Base-by-base conservation (phyloP, 257 asterid species). In the Jaltomata sinuosa region DNA sequence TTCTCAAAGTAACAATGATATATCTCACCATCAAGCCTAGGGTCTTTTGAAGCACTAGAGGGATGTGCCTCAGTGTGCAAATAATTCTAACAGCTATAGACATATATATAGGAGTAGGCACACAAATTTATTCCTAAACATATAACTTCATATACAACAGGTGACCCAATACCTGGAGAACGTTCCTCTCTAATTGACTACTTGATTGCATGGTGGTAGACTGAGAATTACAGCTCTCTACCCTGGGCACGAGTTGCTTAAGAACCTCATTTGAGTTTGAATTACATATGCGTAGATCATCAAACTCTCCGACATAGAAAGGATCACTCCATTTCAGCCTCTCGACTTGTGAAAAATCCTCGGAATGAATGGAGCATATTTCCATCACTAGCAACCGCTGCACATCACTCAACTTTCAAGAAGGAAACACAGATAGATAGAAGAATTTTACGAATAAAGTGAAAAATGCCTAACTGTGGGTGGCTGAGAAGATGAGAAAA, bases 351-450 rank as follows among this genome's bases (percentile, higher is more conserved):
- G 89, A 81, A 82, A 71, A 81, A 34, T 85, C 88, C 83, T 89
- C 91, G 65, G 87, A 86, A 83, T 83, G 52, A 42, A 91, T 50
- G 27, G 97, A 91, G 85, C 88, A 91, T 61, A 95, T 88, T 83
- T 91, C 97, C 93, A 91, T 83, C 83, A 95, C 92, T 69, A 94
- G 93, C 90, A 94, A 87, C 89, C 99, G 89, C 98, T 94, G 93
- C 78, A 82, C 67, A 38, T 31, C 49, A 83, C 49, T 67, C 34
- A 67, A 87, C n/a, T n/a, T n/a, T 65, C 47, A 47, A 69, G 59
- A 61, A 81, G 52, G 80, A 22, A 85, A 76, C 84, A 87, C 55
- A 55, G 36, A 34, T 61, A 22, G 61, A 81, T 84, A 86, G 62
- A 86, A 69, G 59, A 55, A 10, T 31, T 19, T 57, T 76, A 79